phyloP scores from a whole-genome alignment of 2,329 filamentous ascomycete species.

The Cryoendolithus antarcticus region DNA sequence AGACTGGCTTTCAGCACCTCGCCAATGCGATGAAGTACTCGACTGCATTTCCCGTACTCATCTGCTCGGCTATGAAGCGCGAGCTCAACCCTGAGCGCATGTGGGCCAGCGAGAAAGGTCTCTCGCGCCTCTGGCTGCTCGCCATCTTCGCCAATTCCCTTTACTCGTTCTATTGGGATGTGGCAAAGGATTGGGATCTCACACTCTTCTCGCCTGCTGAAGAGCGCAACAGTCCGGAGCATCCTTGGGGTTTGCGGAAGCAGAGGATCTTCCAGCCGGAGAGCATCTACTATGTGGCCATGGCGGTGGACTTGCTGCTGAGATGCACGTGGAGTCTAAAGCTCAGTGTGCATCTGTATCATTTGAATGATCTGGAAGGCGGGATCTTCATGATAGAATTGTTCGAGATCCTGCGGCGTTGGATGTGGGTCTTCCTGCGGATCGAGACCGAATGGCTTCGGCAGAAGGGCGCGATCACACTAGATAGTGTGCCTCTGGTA shows the following conservation, averaged over 20 bases:
- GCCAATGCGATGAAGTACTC: slow-evolving; percentile 92
- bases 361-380: slow-evolving; percentile 74
- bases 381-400: slow-evolving; percentile 81
- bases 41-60: slow-evolving; percentile 84
- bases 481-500: slow-evolving; percentile 5
- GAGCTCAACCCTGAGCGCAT: slow-evolving; percentile 6
- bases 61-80: slow-evolving; percentile 35
- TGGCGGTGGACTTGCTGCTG: slow-evolving; percentile 65
- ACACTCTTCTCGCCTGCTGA: slow-evolving; percentile 53
- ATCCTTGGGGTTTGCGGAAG: slow-evolving; percentile 62
- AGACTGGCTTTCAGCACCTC: slow-evolving; percentile 48
- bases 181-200: slow-evolving; percentile 92
- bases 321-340: slow-evolving; percentile 88
- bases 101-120: slow-evolving; percentile 4
- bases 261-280: slow-evolving; percentile 60
- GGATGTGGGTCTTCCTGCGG: slow-evolving; percentile 95
- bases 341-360: slow-evolving; percentile 68
- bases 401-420: slow-evolving; percentile 74
- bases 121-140: slow-evolving; percentile 12
- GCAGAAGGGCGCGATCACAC: slow-evolving; percentile 3
- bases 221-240: slow-evolving; percentile 44
- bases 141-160: slow-evolving; percentile 58
- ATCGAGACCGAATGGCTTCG: slow-evolving; percentile 76
- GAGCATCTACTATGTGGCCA: slow-evolving; percentile 69
- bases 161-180: slow-evolving; percentile 98